Evolutionary conservation across 2,329 filamentous ascomycete species (phyloP).

Genomic region (Aspergillus japonicus): DNA sequence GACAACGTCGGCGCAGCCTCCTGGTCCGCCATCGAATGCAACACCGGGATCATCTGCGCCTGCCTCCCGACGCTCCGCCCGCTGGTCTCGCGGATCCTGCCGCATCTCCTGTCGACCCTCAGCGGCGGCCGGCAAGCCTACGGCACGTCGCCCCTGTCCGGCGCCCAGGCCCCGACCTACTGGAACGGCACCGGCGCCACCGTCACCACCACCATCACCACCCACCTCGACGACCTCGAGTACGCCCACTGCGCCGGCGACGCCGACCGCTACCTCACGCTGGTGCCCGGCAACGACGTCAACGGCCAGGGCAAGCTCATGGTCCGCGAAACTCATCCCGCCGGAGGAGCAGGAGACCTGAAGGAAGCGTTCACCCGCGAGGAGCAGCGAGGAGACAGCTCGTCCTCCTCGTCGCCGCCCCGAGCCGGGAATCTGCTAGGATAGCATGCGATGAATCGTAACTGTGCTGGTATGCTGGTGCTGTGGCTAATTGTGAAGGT

Average conservation of each 20-base stretch:
- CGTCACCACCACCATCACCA: slow-evolving; percentile 27
- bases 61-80: slow-evolving; percentile 43
- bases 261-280: slow-evolving; percentile 24
- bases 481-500: too few species aligned
- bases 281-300: slow-evolving; percentile 15
- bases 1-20: slow-evolving; percentile 37
- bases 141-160: slow-evolving; percentile 6
- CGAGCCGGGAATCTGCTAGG: not conserved
- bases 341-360: not conserved
- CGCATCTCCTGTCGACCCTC: slow-evolving; percentile 30
- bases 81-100: slow-evolving; percentile 31
- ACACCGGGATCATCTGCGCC: slow-evolving; percentile 43
- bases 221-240: slow-evolving; percentile 28
- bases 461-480: too few species aligned
- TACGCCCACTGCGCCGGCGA: slow-evolving; percentile 23
- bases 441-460: too few species aligned
- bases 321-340: slow-evolving; percentile 17
- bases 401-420: slow-evolving; percentile 4
- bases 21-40: slow-evolving; percentile 43
- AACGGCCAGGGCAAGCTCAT: slow-evolving; percentile 15
- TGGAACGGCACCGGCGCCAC: slow-evolving; percentile 27
- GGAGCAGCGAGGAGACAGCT: not conserved
- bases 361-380: slow-evolving; percentile 6
- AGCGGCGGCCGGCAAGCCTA: slow-evolving; percentile 19
- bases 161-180: slow-evolving; percentile 18